A percentile compares a stretch with the other conserved stretches of the same genome.
Conservation (phyloP, 169 alveolate genomes). For the Cryptosporidium sp. region DNA sequence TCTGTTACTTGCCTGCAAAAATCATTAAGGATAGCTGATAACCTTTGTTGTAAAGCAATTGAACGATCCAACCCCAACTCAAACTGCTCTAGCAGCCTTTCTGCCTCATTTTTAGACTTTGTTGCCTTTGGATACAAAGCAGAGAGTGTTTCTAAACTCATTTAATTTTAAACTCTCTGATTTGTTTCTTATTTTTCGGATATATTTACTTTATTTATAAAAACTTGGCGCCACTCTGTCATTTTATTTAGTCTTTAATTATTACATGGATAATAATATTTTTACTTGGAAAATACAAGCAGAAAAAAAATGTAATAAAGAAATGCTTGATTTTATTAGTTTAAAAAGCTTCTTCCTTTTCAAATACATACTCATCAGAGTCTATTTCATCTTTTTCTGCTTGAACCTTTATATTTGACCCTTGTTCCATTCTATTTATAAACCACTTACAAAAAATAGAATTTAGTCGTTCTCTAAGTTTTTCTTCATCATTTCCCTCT, state of each 20-base stretch:
- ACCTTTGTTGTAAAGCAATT: conserved; percentile 56
- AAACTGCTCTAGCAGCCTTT: conserved; percentile 64
- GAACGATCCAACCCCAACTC: conserved; percentile 75
- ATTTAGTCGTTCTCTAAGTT: conserved; percentile 6
- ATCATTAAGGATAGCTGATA: conserved; percentile 66
- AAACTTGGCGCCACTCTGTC: not conserved
- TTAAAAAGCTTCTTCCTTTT: conserved; percentile 21
- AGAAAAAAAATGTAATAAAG: not conserved
- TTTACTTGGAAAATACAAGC: not conserved
- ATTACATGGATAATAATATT: not conserved
- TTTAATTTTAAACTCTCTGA: conserved; percentile 21
- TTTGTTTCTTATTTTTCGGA: not conserved
- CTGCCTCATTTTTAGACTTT: conserved; percentile 63
- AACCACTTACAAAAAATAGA: conserved; percentile 31
- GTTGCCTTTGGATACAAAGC: conserved; percentile 72
- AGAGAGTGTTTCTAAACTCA: conserved; percentile 59
- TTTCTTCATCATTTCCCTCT: conserved; percentile 50
- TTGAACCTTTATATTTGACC: not conserved
- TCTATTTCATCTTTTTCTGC: not conserved
- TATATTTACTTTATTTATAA: not conserved
- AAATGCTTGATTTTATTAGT: not conserved
- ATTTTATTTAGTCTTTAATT: not conserved
- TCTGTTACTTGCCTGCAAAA: conserved; percentile 66
- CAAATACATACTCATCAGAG: conserved; percentile 26
- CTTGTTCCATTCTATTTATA: conserved; percentile 1